Conservation (phyloP, 1,139 yeast genomes). For the Scheffersomyces illinoinensis region DNA sequence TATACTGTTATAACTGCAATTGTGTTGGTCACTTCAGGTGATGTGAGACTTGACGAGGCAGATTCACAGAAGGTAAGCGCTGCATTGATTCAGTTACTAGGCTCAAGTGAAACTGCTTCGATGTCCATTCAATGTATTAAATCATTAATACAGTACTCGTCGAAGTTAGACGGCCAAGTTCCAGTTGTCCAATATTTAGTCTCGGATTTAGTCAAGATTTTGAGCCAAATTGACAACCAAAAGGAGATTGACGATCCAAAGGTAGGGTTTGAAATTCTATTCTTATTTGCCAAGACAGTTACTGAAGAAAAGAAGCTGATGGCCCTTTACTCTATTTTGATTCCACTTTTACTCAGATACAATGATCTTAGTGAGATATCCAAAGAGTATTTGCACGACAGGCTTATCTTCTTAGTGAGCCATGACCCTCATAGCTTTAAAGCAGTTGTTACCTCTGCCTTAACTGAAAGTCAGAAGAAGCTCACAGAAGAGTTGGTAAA, state of each 20-base stretch:
- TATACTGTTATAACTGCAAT: conserved; percentile 58
- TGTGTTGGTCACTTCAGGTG: conserved; percentile 59
- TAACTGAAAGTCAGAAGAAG: conserved; percentile 38
- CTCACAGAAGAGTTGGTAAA: conserved; percentile 45
- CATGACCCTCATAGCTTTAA: conserved; percentile 57
- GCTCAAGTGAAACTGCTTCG: conserved; percentile 30
- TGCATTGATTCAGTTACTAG: conserved; percentile 37
- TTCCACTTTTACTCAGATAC: conserved; percentile 53
- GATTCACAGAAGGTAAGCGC: conserved; percentile 30
- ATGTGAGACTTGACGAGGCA: conserved; percentile 36
- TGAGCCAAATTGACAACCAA: conserved; percentile 16
- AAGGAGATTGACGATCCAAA: conserved; percentile 26
- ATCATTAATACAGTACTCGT: conserved; percentile 49
- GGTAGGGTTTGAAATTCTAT: conserved; percentile 55
- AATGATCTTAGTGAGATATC: conserved; percentile 25
- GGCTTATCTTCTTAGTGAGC: conserved; percentile 52
- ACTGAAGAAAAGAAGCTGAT: conserved; percentile 27
- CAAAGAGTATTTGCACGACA: conserved; percentile 47
- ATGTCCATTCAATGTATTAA: conserved; percentile 61
- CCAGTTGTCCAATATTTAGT: conserved; percentile 36
- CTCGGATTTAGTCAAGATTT: conserved; percentile 20
- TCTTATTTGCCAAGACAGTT: conserved; percentile 41
- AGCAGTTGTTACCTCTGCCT: conserved; percentile 37
- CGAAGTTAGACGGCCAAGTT: conserved; percentile 21
- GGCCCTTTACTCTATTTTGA: conserved; percentile 41